Base-by-base conservation (phyloP, 208 protist species). In the Angomonas desouzai region DNA sequence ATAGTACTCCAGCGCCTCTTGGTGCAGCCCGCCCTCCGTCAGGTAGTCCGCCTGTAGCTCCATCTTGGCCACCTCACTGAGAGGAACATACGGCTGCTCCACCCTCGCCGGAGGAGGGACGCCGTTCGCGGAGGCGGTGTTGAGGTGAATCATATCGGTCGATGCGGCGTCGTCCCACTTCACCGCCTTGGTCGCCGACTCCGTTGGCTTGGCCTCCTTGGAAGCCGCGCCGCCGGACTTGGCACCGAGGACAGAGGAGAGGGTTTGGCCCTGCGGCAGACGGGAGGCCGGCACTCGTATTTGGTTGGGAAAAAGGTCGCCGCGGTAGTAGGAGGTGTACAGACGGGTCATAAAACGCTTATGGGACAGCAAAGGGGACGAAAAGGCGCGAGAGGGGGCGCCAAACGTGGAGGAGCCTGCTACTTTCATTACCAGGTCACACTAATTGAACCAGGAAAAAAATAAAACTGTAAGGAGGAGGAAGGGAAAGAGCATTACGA, bases 1-100 rank as follows among this genome's bases (percentile, higher is more conserved):
- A 63, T 96, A 96, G 73, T 83, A 74, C 73, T 93, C 85, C 11
- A 96, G 71, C 36, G 90, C 86, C 72, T 96, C 87, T 64, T 96
- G 90, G 68, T 88, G 79, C 23, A 93, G 62, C 18, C 79, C 79
- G 10, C 87, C 90, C 48, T 96, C 86, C 22, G 81, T 87, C 51
- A 83, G 70, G 66, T 96, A 96, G 62, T 96, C 90, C 0, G 77
- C 90, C 51, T 88, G 84, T 34, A 96, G 70, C 72, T 96, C 86
- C 62, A 96, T 63, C 73, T 93, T 91, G 13, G 87, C 90, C 25
- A 86, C 83, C 63, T 96, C 83, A 16, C 72, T 74, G 27, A 96
- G 81, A 0, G 90, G 90, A 13, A 88, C 84, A 66, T 92, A 92
- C 32, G 79, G 80, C 25, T 84, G 77, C 64, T 53, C 34, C n/a